Evolutionary conservation across 2,329 filamentous ascomycete species (phyloP), one percentile per base, ranked within the genome.

Genomic region (Hypoxylon sp.): DNA sequence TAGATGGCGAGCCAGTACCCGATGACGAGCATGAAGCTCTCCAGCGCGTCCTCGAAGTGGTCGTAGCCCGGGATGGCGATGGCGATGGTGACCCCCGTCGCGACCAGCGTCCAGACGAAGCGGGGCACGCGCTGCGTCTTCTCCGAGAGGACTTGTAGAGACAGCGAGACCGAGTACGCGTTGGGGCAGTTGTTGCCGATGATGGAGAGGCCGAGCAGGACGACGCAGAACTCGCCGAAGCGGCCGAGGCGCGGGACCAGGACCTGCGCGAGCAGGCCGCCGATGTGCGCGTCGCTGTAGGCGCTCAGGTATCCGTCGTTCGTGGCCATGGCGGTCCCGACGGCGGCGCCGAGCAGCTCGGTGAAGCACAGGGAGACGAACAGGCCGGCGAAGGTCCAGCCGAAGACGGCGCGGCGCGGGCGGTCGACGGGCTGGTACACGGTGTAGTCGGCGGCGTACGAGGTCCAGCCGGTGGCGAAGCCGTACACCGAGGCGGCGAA

Each of bases 1-100:
- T 90, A 91, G 62, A 90, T 88, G 36, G 86, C 83, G 1, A 90
- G 77, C 87, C 88, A 91, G 74, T 90, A 91, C 2, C 81, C 82
- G 55, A 85, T 84, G 41, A 86, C 67, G 54, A 82, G 70, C 83
- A 90, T 88, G 71, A 90, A 89, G 69, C 88, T 87, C 66, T 87
- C 79, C 9, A 90, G 75, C 2, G 87, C 79, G 5, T 69, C 66
- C 58, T 84, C 81, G 67, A 90, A 90, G 64, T 86, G 76, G 3
- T 70, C 71, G 71, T 88, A 89, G 1, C 85, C 88, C 0, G 86
- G 85, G 42, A 91, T 87, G 6, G 85, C 82, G 61, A 90, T 84
- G 16, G 81, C 86, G 57, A 88, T 80, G 68, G 88, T 89, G 16
- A 83, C 76, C 21, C 77, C 75, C 0, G 86, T 87, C 21, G 76